A percentile compares a stretch with the other conserved stretches of the same genome.
phyloP scores from a whole-genome alignment of 2,329 filamentous ascomycete genomes.

The Fusarium sp. region DNA sequence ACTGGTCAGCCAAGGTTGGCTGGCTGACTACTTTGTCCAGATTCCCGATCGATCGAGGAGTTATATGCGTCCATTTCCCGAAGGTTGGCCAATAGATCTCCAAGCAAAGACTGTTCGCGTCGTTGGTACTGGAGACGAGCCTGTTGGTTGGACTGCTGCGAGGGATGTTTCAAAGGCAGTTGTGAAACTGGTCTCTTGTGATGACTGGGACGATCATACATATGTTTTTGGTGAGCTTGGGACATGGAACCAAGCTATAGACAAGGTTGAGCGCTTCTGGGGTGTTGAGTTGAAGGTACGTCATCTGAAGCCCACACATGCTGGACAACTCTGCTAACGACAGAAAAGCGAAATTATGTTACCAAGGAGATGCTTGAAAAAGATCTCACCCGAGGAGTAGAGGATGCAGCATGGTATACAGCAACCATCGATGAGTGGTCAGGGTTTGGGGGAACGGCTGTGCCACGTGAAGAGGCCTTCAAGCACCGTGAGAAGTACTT shows the following conservation, averaged over 20 bases:
- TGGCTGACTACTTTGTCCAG: conserved; percentile 8
- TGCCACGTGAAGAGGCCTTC: background rate
- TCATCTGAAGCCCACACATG: background rate
- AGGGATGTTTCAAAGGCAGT: conserved; percentile 3
- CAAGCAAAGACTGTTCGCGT: background rate
- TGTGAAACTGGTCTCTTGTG: background rate
- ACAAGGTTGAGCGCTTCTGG: background rate
- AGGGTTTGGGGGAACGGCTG: background rate
- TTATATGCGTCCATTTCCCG: background rate
- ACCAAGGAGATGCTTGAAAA: background rate
- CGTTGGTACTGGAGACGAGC: background rate
- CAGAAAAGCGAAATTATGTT: background rate
- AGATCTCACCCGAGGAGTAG: background rate
- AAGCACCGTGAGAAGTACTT: background rate
- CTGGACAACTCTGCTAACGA: background rate
- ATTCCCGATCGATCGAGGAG: background rate
- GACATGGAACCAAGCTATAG: conserved; percentile 1
- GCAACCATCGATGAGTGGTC: conserved; percentile 3
- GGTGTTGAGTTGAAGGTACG: background rate
- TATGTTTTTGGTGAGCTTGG: background rate
- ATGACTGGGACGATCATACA: background rate
- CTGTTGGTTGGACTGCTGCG: background rate
- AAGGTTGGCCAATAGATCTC: background rate
- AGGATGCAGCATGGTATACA: background rate
- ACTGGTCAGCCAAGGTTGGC: conserved; percentile 1